Evolutionary conservation across 2,329 filamentous ascomycete genomes (phyloP).

Genomic region (Calonectria pauciramosa): DNA sequence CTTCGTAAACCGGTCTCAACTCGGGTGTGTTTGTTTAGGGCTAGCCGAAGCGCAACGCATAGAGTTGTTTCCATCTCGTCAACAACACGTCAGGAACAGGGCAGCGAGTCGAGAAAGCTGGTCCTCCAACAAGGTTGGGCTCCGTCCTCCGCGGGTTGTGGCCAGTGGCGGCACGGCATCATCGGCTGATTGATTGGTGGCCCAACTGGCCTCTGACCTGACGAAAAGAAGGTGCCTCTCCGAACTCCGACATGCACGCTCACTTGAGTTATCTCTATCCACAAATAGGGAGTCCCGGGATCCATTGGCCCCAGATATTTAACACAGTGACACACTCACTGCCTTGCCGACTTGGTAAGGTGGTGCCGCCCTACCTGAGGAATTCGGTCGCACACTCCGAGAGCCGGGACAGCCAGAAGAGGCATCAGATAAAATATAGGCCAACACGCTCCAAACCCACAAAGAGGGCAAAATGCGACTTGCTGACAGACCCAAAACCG

Average conservation of each 20-base stretch:
- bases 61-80: neutral
- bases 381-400: neutral
- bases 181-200: conserved; percentile 9
- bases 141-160: neutral
- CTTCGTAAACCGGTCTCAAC: neutral
- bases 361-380: neutral
- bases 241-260: conserved; percentile 1
- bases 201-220: neutral
- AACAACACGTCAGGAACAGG: neutral
- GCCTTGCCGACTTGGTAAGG: neutral
- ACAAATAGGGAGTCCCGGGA: conserved; percentile 5
- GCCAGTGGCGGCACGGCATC: neutral
- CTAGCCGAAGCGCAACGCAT: neutral
- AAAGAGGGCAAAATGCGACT: neutral
- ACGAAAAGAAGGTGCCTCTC: neutral
- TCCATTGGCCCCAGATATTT: conserved; percentile 2
- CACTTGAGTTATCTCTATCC: conserved; percentile 13
- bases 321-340: conserved; percentile 2
- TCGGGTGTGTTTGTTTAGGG: neutral
- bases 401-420: neutral
- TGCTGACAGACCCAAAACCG: neutral
- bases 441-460: neutral
- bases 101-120: neutral
- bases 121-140: neutral
- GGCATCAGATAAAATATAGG: neutral